Conservation (phyloP, 495 filamentous ascomycete genomes). For the Glutinoglossum americanum region DNA sequence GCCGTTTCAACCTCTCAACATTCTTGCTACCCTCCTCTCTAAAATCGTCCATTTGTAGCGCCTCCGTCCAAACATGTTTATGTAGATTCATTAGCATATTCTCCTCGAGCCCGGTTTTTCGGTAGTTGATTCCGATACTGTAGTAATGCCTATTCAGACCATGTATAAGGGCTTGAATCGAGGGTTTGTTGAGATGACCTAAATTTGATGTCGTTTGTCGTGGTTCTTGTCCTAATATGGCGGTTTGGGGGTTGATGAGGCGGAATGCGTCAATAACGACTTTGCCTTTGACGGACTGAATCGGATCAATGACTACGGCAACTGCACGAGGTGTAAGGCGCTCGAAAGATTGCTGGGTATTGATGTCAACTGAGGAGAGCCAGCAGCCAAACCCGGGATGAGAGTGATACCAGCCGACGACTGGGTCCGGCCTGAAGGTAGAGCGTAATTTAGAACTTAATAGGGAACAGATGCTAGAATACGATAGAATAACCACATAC, state of each 20-base stretch:
- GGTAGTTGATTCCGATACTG: slow-evolving; percentile 92
- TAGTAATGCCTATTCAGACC: slow-evolving; percentile 97
- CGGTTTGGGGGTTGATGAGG: slow-evolving; percentile 93
- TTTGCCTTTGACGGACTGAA: slow-evolving; percentile 98
- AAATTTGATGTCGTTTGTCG: slow-evolving; percentile 94
- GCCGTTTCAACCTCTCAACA: slow-evolving; percentile 61
- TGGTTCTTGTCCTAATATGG: slow-evolving; percentile 97
- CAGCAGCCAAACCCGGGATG: slow-evolving; percentile 98
- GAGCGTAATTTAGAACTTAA: background rate
- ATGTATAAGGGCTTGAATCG: slow-evolving; percentile 97
- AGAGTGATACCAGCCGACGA: slow-evolving; percentile 98
- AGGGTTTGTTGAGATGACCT: slow-evolving; percentile 95
- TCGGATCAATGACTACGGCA: slow-evolving; percentile 93
- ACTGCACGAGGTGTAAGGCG: slow-evolving; percentile 90
- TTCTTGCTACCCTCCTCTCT: slow-evolving; percentile 61
- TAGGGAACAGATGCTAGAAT: background rate
- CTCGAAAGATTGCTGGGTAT: slow-evolving; percentile 98
- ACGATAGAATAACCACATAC: slow-evolving; percentile 26
- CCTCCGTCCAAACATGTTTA: slow-evolving; percentile 98
- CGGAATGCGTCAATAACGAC: slow-evolving; percentile 99
- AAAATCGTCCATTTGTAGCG: slow-evolving; percentile 93
- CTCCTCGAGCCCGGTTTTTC: slow-evolving; percentile 93
- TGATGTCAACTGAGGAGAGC: slow-evolving; percentile 97
- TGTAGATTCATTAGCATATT: slow-evolving; percentile 99
- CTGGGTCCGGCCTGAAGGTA: slow-evolving; percentile 57